Percentiles rank a stretch among this genome's conserved stretches.
These are phyloP conservation scores for Botrytis squamosa DNA, from an alignment of 2,329 filamentous ascomycete species.

Conservation along the genomic window DNA sequence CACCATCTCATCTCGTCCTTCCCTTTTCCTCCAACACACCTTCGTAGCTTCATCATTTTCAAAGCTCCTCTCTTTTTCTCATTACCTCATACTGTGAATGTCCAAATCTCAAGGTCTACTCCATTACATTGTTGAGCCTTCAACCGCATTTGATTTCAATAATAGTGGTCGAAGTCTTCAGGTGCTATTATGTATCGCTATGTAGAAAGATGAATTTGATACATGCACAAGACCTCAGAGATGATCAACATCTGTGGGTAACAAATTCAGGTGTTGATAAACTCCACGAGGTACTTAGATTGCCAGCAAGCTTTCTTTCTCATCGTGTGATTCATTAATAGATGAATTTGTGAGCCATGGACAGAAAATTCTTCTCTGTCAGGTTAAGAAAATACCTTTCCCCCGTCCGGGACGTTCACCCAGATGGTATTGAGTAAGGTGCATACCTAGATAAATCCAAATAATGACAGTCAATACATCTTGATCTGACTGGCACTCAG, in stretches of 20 bases:
- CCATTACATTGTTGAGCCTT: not conserved
- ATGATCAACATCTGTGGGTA: no score
- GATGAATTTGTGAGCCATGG: no score
- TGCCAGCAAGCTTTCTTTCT: no score
- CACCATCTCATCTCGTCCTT: not conserved
- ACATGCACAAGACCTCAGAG: not conserved
- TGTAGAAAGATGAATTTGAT: no score
- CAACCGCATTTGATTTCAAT: not conserved
- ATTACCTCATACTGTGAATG: not conserved
- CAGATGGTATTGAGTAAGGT: no score
- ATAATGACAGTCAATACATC: not conserved
- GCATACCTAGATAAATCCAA: no score
- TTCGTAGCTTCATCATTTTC: not conserved
- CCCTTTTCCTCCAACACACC: not conserved
- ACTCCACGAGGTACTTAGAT: no score
- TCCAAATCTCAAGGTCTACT: not conserved
- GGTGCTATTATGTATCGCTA: not conserved
- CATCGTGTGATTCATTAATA: no score
- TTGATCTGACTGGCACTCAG: not conserved
- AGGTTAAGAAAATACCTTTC: no score
- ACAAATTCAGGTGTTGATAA: no score
- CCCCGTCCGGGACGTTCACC: no score
- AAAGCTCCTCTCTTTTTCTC: not conserved
- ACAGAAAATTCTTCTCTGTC: no score
- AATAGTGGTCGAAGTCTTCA: rapidly evolving